Percentiles rank a stretch among this genome's conserved stretches.
These are phyloP conservation scores for Luzula sylvatica DNA, from an alignment of 176 grass and related monocot genomes.

Conservation along the genomic window DNA sequence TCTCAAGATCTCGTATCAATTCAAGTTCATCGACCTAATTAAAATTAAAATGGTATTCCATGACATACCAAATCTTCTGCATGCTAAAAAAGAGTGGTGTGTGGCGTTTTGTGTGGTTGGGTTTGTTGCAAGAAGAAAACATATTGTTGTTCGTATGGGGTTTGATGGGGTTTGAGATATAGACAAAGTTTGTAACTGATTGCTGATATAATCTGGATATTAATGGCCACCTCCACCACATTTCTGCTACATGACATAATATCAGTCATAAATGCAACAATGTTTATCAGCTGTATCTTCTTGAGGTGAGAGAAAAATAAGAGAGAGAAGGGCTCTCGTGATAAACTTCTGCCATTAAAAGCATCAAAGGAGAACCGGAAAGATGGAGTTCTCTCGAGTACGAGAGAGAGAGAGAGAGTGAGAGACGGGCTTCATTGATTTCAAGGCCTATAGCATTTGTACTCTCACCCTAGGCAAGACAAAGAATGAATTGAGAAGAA, in stretches of 20 bases:
- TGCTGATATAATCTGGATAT: constrained; percentile 9
- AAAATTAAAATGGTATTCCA: neutral
- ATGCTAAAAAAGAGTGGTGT: neutral
- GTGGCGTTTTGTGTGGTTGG: neutral
- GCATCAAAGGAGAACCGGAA: neutral
- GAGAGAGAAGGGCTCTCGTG: constrained; percentile 9
- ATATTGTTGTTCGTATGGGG: constrained; percentile 2
- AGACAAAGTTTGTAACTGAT: constrained; percentile 22
- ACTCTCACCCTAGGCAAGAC: neutral
- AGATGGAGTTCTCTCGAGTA: neutral
- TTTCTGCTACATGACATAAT: constrained; percentile 15
- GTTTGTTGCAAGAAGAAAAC: neutral
- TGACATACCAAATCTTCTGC: neutral
- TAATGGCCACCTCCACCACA: constrained; percentile 5
- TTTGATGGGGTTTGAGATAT: neutral
- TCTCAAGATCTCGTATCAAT: constrained; percentile 6
- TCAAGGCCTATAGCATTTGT: neutral
- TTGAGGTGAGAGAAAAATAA: neutral
- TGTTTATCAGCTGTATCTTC: constrained; percentile 5
- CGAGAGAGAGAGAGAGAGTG: neutral
- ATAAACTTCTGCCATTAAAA: constrained; percentile 19
- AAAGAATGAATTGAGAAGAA: constrained; percentile 11
- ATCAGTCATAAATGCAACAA: constrained; percentile 22
- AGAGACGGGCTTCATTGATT: constrained; percentile 8
- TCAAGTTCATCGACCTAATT: neutral